Evolutionary conservation across 192 early-diverging fungal genomes (phyloP).

Genomic region (Backusella tuberculispora): DNA sequence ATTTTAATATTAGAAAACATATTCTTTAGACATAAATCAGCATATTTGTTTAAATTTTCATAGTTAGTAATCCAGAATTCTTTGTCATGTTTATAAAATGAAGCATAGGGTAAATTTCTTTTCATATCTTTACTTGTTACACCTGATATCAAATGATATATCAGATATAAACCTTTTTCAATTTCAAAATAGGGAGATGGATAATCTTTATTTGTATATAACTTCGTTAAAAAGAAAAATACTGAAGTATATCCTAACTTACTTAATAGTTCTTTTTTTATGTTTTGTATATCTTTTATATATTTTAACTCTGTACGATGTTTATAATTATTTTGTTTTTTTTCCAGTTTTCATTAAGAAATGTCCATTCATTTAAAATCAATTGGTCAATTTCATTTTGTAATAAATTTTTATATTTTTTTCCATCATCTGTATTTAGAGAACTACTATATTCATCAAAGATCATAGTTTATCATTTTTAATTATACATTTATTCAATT

Average conservation of each 20-base stretch:
- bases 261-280: conserved; percentile 9
- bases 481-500: too few species aligned
- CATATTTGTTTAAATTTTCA: conserved; percentile 3
- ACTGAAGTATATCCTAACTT: neutral
- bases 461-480: too few species aligned
- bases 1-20: conserved; percentile 11
- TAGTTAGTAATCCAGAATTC: neutral
- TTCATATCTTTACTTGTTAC: neutral
- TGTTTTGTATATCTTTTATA: neutral
- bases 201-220: conserved; percentile 1
- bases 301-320: conserved; percentile 14
- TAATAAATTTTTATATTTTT: neutral
- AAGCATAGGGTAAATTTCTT: neutral
- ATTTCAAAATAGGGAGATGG: neutral
- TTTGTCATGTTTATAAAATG: conserved; percentile 11
- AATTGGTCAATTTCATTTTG: neutral
- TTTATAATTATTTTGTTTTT: neutral
- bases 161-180: neutral
- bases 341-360: neutral
- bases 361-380: neutral
- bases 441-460: too few species aligned
- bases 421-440: neutral
- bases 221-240: neutral
- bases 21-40: neutral
- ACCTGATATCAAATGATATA: neutral